Percentiles rank a stretch among this genome's conserved stretches.
These are phyloP conservation scores for Leishmania amazonensis DNA, from an alignment of 208 protist species.

Conservation along the genomic window DNA sequence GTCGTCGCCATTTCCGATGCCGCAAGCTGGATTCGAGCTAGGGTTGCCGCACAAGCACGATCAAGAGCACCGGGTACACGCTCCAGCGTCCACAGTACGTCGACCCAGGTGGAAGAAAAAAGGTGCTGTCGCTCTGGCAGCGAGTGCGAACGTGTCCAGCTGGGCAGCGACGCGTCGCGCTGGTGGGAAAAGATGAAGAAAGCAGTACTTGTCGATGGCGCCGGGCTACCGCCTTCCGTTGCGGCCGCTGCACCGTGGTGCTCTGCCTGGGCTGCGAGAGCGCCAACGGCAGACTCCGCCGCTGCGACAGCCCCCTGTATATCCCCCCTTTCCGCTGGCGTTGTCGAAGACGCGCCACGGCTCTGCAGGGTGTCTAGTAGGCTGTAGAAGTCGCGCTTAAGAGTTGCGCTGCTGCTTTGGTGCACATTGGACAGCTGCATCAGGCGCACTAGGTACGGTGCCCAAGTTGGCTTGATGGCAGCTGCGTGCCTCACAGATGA, in stretches of 20 bases:
- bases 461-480: conserved; percentile 16
- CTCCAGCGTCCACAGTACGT: conserved; percentile 60
- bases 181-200: conserved; percentile 36
- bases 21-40: conserved; percentile 1
- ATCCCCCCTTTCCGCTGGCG: background rate
- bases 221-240: background rate
- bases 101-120: conserved; percentile 46
- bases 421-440: conserved; percentile 48
- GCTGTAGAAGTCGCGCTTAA: conserved; percentile 54
- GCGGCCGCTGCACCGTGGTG: background rate
- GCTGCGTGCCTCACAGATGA: conserved; percentile 17
- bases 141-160: conserved; percentile 32
- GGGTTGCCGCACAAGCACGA: background rate
- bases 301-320: background rate
- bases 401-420: conserved; percentile 25
- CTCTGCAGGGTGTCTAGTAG: conserved; percentile 36
- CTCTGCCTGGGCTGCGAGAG: background rate
- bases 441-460: conserved; percentile 43
- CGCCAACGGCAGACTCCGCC: background rate
- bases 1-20: background rate
- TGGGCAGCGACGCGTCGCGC: conserved; percentile 31
- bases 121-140: conserved; percentile 39
- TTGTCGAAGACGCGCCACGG: background rate
- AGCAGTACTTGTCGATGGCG: background rate
- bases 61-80: conserved; percentile 26